Base-by-base conservation (phyloP, 805 yeast genomes). In the Metschnikowia cubensis region DNA sequence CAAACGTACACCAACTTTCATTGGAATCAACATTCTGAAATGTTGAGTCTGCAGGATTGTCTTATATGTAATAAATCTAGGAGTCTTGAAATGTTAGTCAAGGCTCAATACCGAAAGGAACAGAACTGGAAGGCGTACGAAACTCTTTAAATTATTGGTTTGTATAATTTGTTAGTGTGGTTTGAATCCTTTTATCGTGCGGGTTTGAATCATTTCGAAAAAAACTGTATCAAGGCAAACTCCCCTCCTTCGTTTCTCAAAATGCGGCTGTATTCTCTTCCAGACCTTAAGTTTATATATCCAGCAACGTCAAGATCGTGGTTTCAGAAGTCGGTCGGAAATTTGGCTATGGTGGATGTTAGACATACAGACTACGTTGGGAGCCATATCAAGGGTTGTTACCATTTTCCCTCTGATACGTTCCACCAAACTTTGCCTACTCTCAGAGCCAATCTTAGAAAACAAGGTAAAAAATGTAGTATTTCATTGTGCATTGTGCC, bases 401-500 rank as follows among this genome's bases (percentile, higher is more conserved):
- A 75, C 40, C 82, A 83, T 64, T 75, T 75, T 44, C 85, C 94
- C 1, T 73, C 85, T 13, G 61, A 70, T 1, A 62, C 69, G 15
- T 74, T 85, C 54, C 59, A 63, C 15, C 57, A 64, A 41, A 68
- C 66, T 20, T 59, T 75, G 29, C 73, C 73, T 2, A 71, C 69
- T 6, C 71, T 78, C 36, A 58, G 68, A 18, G 57, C 61, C n/a
- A 55, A 67, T 76, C 11, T 41, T 56, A 15, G 65, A 64, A 33
- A 61, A 66, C 10, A 64, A 65, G 3, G 61, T 67, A 6, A 69
- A 74, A 39, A 82, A 79, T 48, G 80, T 89, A 0, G 85, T 94
- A 0, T 94, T 92, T 69, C 97, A 94, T 65, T 92, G 99, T 66
- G 90, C 91, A 29, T 74, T 87, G 31, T 85, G 95, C 3, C 98